Evolutionary conservation across 352 stramenopile genomes (phyloP).

Genomic region (Globisporangium alternatum): DNA sequence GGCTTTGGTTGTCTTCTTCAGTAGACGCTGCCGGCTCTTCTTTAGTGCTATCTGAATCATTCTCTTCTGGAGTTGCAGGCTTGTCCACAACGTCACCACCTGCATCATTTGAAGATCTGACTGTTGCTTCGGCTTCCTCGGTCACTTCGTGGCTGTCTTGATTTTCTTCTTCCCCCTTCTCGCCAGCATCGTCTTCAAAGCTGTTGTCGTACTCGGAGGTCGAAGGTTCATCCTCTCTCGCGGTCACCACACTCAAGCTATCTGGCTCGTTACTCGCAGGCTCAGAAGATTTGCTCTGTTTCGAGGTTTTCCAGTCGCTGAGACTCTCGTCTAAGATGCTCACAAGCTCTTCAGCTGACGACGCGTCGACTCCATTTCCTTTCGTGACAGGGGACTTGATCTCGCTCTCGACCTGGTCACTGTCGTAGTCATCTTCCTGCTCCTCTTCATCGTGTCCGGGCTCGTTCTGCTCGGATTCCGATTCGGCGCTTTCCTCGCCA

Average conservation of each 20-base stretch:
- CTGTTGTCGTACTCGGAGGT: constrained; percentile 46
- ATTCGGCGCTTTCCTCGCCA: not conserved
- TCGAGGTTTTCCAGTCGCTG: constrained; percentile 22
- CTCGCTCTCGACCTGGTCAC: not conserved
- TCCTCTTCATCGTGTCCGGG: not conserved
- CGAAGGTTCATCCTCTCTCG: constrained; percentile 6
- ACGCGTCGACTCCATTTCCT: constrained; percentile 8
- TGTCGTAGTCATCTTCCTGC: not conserved
- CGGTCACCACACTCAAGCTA: not conserved
- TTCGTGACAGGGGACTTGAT: not conserved
- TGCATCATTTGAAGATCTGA: not conserved
- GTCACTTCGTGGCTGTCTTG: not conserved
- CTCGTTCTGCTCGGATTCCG: not conserved
- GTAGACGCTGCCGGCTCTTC: not conserved
- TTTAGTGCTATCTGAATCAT: not conserved
- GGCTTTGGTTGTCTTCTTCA: constrained; percentile 1
- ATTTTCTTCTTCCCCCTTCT: constrained; percentile 13
- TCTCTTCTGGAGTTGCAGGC: not conserved
- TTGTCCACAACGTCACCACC: not conserved
- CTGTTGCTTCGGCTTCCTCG: not conserved
- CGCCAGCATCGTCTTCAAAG: constrained; percentile 37
- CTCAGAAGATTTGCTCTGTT: not conserved
- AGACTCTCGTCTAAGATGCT: constrained; percentile 61
- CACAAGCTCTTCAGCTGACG: constrained; percentile 38
- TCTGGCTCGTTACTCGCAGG: not conserved